These are phyloP conservation scores for Orbilia brochopaga DNA, from an alignment of 2,329 filamentous ascomycete species.

Conservation along the genomic window DNA sequence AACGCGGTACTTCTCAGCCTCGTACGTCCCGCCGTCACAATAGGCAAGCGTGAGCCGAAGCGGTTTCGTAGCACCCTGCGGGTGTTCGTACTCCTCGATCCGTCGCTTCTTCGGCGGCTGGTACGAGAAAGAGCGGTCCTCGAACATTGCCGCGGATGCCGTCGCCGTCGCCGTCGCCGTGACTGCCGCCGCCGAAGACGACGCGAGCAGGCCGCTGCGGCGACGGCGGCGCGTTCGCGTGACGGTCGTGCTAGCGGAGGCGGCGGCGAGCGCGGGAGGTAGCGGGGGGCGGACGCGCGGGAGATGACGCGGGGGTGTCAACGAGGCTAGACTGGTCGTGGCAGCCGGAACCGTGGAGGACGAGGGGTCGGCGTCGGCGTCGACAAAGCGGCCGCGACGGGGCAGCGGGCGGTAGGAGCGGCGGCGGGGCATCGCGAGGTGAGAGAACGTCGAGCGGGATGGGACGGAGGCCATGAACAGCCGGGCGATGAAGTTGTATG, in stretches of 20 bases:
- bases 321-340: constrained; percentile 18
- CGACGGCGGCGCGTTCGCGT: constrained; percentile 22
- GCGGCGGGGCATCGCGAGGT: constrained; percentile 24
- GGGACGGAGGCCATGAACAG: constrained; percentile 30
- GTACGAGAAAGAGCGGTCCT: constrained; percentile 35
- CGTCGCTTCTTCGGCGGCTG: constrained; percentile 44
- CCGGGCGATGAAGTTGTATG: neutral
- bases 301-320: constrained; percentile 10
- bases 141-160: constrained; percentile 1
- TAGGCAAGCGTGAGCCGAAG: constrained; percentile 28
- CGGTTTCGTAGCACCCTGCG: constrained; percentile 23
- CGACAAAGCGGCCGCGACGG: constrained; percentile 25
- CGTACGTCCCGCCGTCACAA: constrained; percentile 46
- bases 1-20: constrained; percentile 27
- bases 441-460: constrained; percentile 2
- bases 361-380: constrained; percentile 2
- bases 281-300: constrained; percentile 1
- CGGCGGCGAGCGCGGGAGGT: neutral
- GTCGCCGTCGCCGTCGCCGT: neutral
- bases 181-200: constrained; percentile 1
- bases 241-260: neutral
- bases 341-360: constrained; percentile 6
- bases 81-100: constrained; percentile 44
- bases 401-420: constrained; percentile 23
- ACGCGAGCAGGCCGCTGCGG: constrained; percentile 24